Percentiles rank a stretch among this genome's conserved stretches.
Conservation (phyloP, 1,139 yeast genomes). For the Pichia sp. region DNA sequence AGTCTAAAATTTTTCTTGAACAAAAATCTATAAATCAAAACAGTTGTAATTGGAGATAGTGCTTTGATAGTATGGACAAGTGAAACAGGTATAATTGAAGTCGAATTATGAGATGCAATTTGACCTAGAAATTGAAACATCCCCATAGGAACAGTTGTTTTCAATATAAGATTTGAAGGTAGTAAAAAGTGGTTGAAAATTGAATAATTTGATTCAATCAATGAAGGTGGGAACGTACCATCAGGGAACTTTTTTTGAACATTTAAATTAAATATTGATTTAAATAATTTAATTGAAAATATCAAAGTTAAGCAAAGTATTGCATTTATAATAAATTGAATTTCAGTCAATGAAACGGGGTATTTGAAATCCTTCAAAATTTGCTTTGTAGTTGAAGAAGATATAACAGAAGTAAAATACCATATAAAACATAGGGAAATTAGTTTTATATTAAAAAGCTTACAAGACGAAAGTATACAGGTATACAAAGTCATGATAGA, state of each 20-base stretch:
- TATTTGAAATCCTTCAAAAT: conserved; percentile 63
- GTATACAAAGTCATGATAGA: not conserved
- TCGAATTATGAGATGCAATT: conserved; percentile 82
- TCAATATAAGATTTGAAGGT: conserved; percentile 50
- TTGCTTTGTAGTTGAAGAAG: conserved; percentile 73
- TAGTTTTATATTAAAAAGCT: conserved; percentile 22
- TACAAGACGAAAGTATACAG: not conserved
- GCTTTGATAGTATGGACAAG: conserved; percentile 90
- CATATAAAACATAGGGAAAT: conserved; percentile 54
- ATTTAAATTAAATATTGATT: not conserved
- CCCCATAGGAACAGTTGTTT: conserved; percentile 87
- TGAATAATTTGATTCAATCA: conserved; percentile 26
- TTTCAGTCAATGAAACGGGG: conserved; percentile 80
- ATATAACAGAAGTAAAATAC: conserved; percentile 77
- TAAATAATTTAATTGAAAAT: conserved; percentile 16
- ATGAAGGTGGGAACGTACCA: conserved; percentile 48
- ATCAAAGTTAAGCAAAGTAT: conserved; percentile 37
- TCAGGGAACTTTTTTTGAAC: conserved; percentile 39
- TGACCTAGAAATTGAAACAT: conserved; percentile 87
- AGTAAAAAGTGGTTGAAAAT: conserved; percentile 35
- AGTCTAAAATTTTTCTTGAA: conserved; percentile 50
- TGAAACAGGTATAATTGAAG: conserved; percentile 81
- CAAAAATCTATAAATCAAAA: conserved; percentile 61
- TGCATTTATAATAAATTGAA: conserved; percentile 72
- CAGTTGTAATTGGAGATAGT: conserved; percentile 80